Percentiles rank a stretch among this genome's conserved stretches.
phyloP scores from a whole-genome alignment of 2,329 filamentous ascomycete genomes.

The Verticillium albo-atrum region DNA sequence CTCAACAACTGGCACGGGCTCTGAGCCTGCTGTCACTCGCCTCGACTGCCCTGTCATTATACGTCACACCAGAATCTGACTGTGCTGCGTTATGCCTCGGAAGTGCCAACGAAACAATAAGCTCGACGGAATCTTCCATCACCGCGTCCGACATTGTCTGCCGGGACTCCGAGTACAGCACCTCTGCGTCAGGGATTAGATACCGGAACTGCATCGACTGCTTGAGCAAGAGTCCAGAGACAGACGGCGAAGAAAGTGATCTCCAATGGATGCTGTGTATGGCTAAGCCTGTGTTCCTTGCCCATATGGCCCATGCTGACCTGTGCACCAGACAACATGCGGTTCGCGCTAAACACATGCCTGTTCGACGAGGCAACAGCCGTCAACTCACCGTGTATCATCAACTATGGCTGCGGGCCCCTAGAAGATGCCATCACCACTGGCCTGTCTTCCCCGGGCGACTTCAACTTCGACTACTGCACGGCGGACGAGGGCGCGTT shows the following conservation, averaged over 20 bases:
- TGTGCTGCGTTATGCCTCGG: constrained; percentile 46
- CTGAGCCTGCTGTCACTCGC: constrained; percentile 12
- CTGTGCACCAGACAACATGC: constrained; percentile 38
- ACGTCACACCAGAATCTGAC: constrained; percentile 45
- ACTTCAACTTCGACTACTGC: constrained; percentile 35
- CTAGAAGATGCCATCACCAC: constrained; percentile 31
- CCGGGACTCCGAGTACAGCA: constrained; percentile 32
- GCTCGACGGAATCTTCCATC: constrained; percentile 33
- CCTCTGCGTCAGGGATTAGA: constrained; percentile 32
- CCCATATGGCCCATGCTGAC: neutral
- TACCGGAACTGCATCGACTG: constrained; percentile 44
- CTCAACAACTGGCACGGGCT: neutral
- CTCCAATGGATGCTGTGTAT: constrained; percentile 44
- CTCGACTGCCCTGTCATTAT: constrained; percentile 23
- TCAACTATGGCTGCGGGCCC: constrained; percentile 33
- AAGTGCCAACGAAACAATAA: constrained; percentile 23
- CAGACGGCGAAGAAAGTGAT: constrained; percentile 34
- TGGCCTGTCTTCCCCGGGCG: constrained; percentile 21
- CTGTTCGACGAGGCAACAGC: constrained; percentile 30
- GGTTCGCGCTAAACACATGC: constrained; percentile 43
- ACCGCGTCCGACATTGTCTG: constrained; percentile 43
- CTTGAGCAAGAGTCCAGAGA: constrained; percentile 38
- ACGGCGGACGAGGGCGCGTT: constrained; percentile 29
- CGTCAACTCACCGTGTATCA: constrained; percentile 36
- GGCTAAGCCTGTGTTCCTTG: constrained; percentile 7